Base-by-base conservation (phyloP, 2,329 filamentous ascomycete species). In the Fusarium luffae region DNA sequence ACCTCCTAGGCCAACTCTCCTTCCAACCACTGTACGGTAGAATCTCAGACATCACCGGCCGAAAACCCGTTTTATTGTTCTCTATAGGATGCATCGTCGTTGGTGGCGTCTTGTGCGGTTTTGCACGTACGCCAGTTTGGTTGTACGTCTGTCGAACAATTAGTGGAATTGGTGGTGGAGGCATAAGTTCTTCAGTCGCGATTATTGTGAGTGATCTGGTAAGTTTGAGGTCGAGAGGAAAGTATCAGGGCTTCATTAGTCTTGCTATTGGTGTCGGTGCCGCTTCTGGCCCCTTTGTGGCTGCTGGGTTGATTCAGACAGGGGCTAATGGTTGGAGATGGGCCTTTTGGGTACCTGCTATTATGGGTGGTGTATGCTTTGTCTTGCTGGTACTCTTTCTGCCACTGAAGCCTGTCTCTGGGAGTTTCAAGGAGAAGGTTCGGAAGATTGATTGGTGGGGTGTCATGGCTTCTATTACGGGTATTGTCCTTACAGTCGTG, bases 21-120 rank as follows among this genome's bases (percentile, higher is more conserved):
- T 78, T 81, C 1, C 78, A 80, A 66, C 74, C 79, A 14, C 71
- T 81, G 14, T 78, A 80, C 47, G 79, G 79, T 0, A 75, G 79
- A 4, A 56, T 80, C 0, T 78, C 77, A 0, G 78, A 81, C 23
- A 79, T 81, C 1, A 78, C 80, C 5, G 79, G 79, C 2, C 70
- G 80, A 0, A 81, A 81, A 52, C 73, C 74, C 0, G 61, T 80
- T 18, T 71, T 80, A 0, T 47, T 82, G 0, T 66, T 73, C 1
- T 78, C 73, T 14, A 46, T 81, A 11, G 71, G 54, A 0, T 51
- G 80, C 3, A 73, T 81, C 19, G 75, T 73, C 0, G 7, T 77
- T 0, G 80, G 77, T 0, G 78, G 80, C 16, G 41, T 80, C 0
- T 54, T 77, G 0, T 80, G 77, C 49, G 79, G 78, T 0, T 78